Base-by-base conservation (phyloP, 345 rosid species). In the Streptanthus diversifolius region DNA sequence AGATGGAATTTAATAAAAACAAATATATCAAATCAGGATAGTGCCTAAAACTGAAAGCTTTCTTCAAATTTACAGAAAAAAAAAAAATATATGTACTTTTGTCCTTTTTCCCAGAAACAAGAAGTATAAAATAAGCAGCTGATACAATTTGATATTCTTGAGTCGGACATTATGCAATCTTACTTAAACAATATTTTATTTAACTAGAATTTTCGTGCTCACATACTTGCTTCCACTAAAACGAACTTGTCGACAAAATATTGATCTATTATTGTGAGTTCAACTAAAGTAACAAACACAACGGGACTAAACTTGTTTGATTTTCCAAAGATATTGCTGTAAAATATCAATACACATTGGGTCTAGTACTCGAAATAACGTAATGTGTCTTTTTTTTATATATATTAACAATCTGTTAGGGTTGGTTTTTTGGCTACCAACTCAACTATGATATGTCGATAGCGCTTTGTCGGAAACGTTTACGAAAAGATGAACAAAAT, bases 211-310 rank as follows among this genome's bases (percentile, higher is more conserved):
- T 70, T 1, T 5, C n/a, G n/a, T 36, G 27, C 75, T 49, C 62
- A 61, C 53, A 51, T 59, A 19, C 63, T 18, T 70, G 75, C 61
- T 61, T 61, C 52, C 68, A 59, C 19, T 70, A 35, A 58, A 70
- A 21, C 33, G 25, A 44, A 24, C 56, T 11, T 47, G 67, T 36
- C 37, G 58, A 47, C 35, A 6, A 12, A 48, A 13, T 48, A 36
- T 45, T 14, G 25, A 15, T 70, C 12, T 33, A 45, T 29, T 29
- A 69, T 44, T 59, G 5, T 40, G 57, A 33, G 48, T 49, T 37
- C 11, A 63, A 29, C 25, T 3, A 14, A 69, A 32, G 56, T 45
- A 47, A 47, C 27, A 43, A 13, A 58, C 37, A 33, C 4, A 41
- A 41, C 49, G 72, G 33, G 53, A 27, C 19, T 40, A 55, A 41